These are phyloP conservation scores for Globisporangium solare DNA, from an alignment of 352 stramenopile genomes.

Conservation along the genomic window DNA sequence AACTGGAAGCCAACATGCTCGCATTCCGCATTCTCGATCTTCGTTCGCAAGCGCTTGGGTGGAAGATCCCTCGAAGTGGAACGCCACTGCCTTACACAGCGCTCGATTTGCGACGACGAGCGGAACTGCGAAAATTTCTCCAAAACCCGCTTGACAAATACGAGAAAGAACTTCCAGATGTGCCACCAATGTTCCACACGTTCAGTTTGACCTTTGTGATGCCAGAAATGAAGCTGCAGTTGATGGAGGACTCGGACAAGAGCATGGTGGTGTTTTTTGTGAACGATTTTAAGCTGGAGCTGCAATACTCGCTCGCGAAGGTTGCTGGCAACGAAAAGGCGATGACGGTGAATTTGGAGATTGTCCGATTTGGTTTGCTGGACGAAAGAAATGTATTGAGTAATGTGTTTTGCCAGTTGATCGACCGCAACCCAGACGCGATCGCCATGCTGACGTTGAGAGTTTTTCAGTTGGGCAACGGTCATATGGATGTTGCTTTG, in stretches of 20 bases:
- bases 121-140: slow-evolving; percentile 64
- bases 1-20: slow-evolving; percentile 55
- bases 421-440: slow-evolving; percentile 71
- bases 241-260: slow-evolving; percentile 47
- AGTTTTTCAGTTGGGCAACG: slow-evolving; percentile 40
- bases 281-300: slow-evolving; percentile 34
- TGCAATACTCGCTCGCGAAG: slow-evolving; percentile 50
- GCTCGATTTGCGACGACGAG: slow-evolving; percentile 37
- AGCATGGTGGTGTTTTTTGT: slow-evolving; percentile 56
- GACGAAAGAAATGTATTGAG: slow-evolving; percentile 55
- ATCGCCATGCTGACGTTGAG: slow-evolving; percentile 48
- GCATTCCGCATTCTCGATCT: slow-evolving; percentile 57
- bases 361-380: slow-evolving; percentile 61
- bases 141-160: slow-evolving; percentile 61
- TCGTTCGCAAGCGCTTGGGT: slow-evolving; percentile 51
- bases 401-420: slow-evolving; percentile 71
- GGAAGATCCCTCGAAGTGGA: slow-evolving; percentile 57
- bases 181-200: slow-evolving; percentile 47
- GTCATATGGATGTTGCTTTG: slow-evolving; percentile 51
- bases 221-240: slow-evolving; percentile 33
- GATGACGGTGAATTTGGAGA: slow-evolving; percentile 43
- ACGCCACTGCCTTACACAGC: slow-evolving; percentile 37
- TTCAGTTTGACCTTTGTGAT: slow-evolving; percentile 60
- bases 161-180: slow-evolving; percentile 34
- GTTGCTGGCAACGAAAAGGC: slow-evolving; percentile 25